Conservation (phyloP, 2,329 filamentous ascomycete species). For the Pseudopyrenochaeta lycopersici region DNA sequence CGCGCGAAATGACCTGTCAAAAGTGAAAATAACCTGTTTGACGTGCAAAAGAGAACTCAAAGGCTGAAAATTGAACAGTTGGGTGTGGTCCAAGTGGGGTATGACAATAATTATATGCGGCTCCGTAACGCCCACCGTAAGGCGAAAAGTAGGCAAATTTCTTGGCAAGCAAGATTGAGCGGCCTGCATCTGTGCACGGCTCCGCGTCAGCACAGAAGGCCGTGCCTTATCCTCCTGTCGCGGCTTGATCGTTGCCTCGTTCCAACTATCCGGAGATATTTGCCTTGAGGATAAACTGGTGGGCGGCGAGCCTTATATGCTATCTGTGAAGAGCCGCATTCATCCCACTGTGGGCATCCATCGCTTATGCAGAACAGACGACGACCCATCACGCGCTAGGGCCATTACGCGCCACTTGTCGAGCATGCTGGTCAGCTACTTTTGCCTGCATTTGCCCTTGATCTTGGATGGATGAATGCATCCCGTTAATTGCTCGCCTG, state of each 20-base stretch:
- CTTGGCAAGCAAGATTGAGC: too few species aligned
- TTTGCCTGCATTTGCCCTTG: not conserved
- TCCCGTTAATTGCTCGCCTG: not conserved
- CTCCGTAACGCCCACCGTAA: not conserved
- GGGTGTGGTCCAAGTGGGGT: not conserved
- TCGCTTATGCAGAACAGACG: too few species aligned
- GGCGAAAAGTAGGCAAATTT: not conserved
- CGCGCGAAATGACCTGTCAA: not conserved
- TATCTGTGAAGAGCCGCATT: not conserved
- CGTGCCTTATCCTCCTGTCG: not conserved
- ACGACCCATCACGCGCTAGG: too few species aligned
- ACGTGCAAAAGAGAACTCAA: not conserved
- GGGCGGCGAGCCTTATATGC: not conserved
- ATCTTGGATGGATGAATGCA: not conserved
- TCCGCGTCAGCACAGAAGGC: not conserved
- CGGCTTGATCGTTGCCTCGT: not conserved
- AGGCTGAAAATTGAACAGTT: not conserved
- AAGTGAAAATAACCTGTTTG: not conserved
- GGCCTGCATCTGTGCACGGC: not conserved
- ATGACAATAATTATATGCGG: not conserved
- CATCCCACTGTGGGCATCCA: not conserved
- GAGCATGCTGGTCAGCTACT: too few species aligned
- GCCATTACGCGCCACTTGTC: too few species aligned
- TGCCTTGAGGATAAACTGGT: too few species aligned
- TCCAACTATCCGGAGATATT: not conserved